These are phyloP conservation scores for Xylaria bambusicola DNA, from an alignment of 495 filamentous ascomycete species.

Conservation along the genomic window DNA sequence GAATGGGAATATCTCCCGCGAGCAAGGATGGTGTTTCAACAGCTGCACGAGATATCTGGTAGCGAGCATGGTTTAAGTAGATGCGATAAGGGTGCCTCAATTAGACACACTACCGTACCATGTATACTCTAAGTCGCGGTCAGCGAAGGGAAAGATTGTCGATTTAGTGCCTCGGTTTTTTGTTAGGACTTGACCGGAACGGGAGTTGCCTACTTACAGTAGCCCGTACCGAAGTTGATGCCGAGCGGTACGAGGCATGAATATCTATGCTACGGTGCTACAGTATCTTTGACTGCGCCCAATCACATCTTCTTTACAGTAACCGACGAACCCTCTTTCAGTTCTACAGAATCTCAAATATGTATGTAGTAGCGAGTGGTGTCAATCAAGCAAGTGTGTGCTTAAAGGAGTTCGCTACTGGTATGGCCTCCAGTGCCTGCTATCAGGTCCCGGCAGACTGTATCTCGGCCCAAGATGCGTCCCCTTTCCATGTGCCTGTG, in stretches of 20 bases:
- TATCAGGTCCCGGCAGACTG: neutral
- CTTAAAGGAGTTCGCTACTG: too few relatives aligned
- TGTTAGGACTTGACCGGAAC: neutral
- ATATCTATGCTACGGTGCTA: too few relatives aligned
- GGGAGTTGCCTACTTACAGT: neutral
- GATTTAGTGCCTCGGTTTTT: neutral
- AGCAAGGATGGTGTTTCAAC: constrained; percentile 11
- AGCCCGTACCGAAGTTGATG: neutral
- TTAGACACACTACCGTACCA: neutral
- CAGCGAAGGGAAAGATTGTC: neutral
- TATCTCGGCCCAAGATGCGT: too few relatives aligned
- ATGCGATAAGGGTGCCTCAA: neutral
- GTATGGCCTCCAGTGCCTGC: too few relatives aligned
- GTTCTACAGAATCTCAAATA: too few relatives aligned
- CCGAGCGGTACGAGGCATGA: neutral
- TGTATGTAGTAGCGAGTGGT: too few relatives aligned
- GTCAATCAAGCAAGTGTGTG: too few relatives aligned
- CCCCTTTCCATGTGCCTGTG: too few relatives aligned
- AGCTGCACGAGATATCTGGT: constrained; percentile 13
- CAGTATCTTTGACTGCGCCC: too few relatives aligned
- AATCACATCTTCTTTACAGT: too few relatives aligned
- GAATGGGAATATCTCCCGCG: neutral
- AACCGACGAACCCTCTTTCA: too few relatives aligned
- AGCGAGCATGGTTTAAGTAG: neutral
- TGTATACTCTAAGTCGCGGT: neutral